Conservation (phyloP, 352 stramenopile genomes). For the Phytopythium mirpurense region DNA sequence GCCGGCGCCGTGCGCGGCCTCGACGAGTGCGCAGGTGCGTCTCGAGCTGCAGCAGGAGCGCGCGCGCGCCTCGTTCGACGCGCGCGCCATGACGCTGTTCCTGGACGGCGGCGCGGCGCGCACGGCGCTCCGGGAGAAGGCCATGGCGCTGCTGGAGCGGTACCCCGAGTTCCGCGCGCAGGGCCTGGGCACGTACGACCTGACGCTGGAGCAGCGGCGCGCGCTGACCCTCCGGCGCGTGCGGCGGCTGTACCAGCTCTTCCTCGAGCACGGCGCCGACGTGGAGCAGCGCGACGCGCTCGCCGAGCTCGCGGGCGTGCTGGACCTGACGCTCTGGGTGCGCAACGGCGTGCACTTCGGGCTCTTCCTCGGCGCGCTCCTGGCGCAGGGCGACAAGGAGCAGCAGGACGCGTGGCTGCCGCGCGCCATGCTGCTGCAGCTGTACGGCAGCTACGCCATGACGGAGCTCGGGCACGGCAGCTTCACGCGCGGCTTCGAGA, state of each 20-base stretch:
- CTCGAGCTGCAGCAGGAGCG: slow-evolving; percentile 50
- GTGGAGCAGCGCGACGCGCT: slow-evolving; percentile 56
- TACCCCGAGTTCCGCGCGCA: slow-evolving; percentile 36
- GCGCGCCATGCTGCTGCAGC: slow-evolving; percentile 63
- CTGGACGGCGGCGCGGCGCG: slow-evolving; percentile 42
- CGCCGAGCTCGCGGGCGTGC: slow-evolving; percentile 56
- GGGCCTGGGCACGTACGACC: slow-evolving; percentile 36
- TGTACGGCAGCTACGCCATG: slow-evolving; percentile 86
- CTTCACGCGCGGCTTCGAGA: slow-evolving; percentile 89
- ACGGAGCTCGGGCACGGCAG: slow-evolving; percentile 91
- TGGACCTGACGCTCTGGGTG: slow-evolving; percentile 60
- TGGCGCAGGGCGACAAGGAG: slow-evolving; percentile 67
- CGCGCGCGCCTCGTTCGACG: slow-evolving; percentile 35
- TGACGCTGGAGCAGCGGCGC: slow-evolving; percentile 42
- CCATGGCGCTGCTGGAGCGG: slow-evolving; percentile 42
- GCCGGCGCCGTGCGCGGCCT: slow-evolving; percentile 23
- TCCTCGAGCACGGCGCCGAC: slow-evolving; percentile 48
- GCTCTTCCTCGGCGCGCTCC: slow-evolving; percentile 74
- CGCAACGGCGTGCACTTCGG: slow-evolving; percentile 82
- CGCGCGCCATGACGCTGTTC: slow-evolving; percentile 53
- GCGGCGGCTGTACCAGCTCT: slow-evolving; percentile 51
- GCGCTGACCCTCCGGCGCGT: slow-evolving; percentile 47
- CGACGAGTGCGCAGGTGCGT: slow-evolving; percentile 31
- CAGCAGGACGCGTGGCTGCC: slow-evolving; percentile 82
- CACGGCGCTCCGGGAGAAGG: slow-evolving; percentile 42